Conservation (phyloP, 495 filamentous ascomycete species). For the Penicillium chermesinum region DNA sequence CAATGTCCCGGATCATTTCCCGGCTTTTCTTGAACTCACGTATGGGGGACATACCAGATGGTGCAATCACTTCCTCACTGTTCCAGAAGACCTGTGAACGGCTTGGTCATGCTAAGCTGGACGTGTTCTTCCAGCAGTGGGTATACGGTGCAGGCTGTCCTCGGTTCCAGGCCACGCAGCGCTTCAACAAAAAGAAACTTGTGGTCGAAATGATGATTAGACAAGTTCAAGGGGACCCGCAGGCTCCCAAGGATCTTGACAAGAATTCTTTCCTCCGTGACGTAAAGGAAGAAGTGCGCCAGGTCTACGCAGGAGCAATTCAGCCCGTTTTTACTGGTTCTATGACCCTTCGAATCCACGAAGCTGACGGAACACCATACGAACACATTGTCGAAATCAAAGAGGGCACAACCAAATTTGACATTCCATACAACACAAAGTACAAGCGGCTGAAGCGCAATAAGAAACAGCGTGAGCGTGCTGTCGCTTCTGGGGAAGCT, state of each 20-base stretch:
- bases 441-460: conserved; percentile 96
- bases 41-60: conserved; percentile 67
- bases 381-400: conserved; percentile 97
- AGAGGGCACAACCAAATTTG: conserved; percentile 72
- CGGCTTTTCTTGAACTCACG: conserved; percentile 76
- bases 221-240: conserved; percentile 64
- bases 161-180: conserved; percentile 72
- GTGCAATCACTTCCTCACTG: conserved; percentile 62
- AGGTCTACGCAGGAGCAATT: conserved; percentile 62
- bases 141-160: conserved; percentile 84
- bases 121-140: conserved; percentile 91
- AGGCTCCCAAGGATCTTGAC: conserved; percentile 46
- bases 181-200: conserved; percentile 96
- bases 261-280: conserved; percentile 75
- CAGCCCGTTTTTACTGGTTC: conserved; percentile 85
- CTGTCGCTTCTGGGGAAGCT: conserved; percentile 57
- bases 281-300: conserved; percentile 67
- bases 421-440: conserved; percentile 98
- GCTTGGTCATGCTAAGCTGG: conserved; percentile 75
- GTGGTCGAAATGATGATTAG: conserved; percentile 89
- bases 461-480: conserved; percentile 77
- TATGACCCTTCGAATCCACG: conserved; percentile 96
- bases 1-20: conserved; percentile 78
- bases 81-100: conserved; percentile 84
- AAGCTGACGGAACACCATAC: conserved; percentile 97